A percentile compares a stretch with the other conserved stretches of the same genome.
phyloP scores from a whole-genome alignment of 1,284 basidiomycete species.

The Chiua sp. region DNA sequence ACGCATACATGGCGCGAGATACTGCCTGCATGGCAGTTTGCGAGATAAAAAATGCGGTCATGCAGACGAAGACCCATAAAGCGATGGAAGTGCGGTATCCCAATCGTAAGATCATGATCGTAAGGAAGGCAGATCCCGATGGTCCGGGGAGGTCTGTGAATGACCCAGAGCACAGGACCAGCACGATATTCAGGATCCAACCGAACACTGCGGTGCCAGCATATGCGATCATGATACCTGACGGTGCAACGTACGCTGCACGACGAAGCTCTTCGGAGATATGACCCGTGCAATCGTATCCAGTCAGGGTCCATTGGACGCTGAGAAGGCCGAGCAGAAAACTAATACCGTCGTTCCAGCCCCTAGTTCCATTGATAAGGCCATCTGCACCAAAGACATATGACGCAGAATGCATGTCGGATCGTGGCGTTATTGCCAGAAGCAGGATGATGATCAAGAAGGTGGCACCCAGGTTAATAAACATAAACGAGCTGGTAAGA shows the following conservation, averaged over 20 bases:
- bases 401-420: conserved; percentile 79
- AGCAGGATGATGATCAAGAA: conserved; percentile 84
- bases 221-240: conserved; percentile 90
- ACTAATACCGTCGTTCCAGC: conserved; percentile 80
- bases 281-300: conserved; percentile 84
- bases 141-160: conserved; percentile 66
- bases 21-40: conserved; percentile 86
- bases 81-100: conserved; percentile 74
- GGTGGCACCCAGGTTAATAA: conserved; percentile 85
- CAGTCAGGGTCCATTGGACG: conserved; percentile 92
- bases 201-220: conserved; percentile 84
- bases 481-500: conserved; percentile 84
- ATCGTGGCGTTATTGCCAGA: conserved; percentile 76
- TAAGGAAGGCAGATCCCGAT: conserved; percentile 54
- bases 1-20: conserved; percentile 88
- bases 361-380: conserved; percentile 78
- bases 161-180: conserved; percentile 83
- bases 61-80: conserved; percentile 79
- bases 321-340: conserved; percentile 89
- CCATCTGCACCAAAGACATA: conserved; percentile 83
- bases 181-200: conserved; percentile 84
- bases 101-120: conserved; percentile 79
- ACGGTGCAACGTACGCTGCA: conserved; percentile 83
- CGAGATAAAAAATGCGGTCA: conserved; percentile 85
- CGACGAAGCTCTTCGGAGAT: conserved; percentile 92